Evolutionary conservation across 345 rosid genomes (phyloP).

Genomic region (Eucalyptus erythrocorys): DNA sequence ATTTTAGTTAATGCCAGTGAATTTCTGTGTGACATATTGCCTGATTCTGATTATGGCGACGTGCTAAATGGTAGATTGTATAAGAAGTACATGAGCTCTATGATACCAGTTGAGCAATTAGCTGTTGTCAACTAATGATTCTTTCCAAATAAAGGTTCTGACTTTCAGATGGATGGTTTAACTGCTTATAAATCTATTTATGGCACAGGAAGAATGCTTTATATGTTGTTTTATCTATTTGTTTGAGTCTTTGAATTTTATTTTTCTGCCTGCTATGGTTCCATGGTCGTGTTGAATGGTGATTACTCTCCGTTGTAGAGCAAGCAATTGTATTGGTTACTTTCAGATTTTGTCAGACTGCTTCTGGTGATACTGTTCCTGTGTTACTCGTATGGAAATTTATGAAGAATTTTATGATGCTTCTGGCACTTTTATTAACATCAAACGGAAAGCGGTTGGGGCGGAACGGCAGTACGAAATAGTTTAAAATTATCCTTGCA

Average conservation of each 20-base stretch:
- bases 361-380: background rate
- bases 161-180: background rate
- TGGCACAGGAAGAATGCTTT: background rate
- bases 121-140: background rate
- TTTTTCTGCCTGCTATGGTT: background rate
- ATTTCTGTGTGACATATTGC: background rate
- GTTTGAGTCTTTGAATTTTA: background rate
- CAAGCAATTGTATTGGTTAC: background rate
- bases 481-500: background rate
- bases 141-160: background rate
- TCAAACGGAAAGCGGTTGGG: background rate
- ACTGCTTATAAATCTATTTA: background rate
- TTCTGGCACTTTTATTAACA: background rate
- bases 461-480: background rate
- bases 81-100: background rate
- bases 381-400: background rate
- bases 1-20: background rate
- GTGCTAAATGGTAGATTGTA: background rate
- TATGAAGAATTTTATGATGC: background rate
- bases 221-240: background rate
- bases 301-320: background rate
- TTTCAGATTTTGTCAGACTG: background rate
- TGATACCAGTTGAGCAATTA: background rate
- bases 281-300: background rate
- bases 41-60: background rate